Base-by-base conservation (phyloP, 352 stramenopile genomes). In the Phytophthora meadii region DNA sequence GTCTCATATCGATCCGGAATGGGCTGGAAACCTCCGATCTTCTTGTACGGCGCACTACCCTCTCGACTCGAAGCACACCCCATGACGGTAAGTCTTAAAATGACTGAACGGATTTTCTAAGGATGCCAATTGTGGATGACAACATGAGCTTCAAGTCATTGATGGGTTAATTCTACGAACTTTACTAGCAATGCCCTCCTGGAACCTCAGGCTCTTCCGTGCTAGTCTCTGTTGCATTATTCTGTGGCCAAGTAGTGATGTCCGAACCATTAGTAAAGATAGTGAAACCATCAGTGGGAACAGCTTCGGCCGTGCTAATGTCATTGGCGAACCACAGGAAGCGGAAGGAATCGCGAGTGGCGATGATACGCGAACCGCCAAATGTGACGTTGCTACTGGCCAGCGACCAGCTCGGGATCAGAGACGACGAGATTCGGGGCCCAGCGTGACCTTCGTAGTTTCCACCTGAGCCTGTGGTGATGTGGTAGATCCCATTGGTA, bases 1-100 rank as follows among this genome's bases (percentile, higher is more conserved):
- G 81, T 87, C 56, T 89, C 77, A 61, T 87, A 89, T 54, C 76
- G 74, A 61, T 87, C 81, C 11, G 68, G 75, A 63, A 89, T 85
- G 24, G 68, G 61, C 2, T 69, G 65, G 55, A 89, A 89, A 2
- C 60, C 52, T 5, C 15, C 24, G 27, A 54, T 61, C 45, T 45
- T 68, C 47, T 53, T 57, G 39, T 24, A 22, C 15, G 24, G 24
- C 7, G 25, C 39, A 32, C 14, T 5, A 14, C 4, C 32, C 34
- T 69, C 70, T 2, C 36, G 53, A 50, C 65, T 78, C 25, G 41
- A 73, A 30, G 44, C 12, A 37, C 64, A 73, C 12, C 68, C 68
- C 68, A 76, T 76, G 52, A 14, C 28, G 59, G 55, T 30, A 65
- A 68, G 55, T 56, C 24, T 7, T 36, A 27, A 14, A 57, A 51